Conservation (phyloP, 257 asterid species). For the Linderniella brevidens region DNA sequence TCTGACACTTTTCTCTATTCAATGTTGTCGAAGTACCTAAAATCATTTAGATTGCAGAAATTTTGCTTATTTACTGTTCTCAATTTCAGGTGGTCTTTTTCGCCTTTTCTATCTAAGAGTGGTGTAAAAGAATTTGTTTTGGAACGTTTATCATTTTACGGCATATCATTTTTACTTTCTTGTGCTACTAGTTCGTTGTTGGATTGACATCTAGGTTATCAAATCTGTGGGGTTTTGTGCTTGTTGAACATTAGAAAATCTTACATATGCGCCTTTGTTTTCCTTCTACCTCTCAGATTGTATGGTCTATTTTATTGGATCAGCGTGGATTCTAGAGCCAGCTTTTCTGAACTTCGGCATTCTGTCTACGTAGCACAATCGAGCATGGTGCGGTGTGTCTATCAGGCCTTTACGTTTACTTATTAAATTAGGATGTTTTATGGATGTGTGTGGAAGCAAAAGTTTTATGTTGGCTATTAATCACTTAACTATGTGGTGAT, state of each 20-base stretch:
- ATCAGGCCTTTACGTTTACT: conserved; percentile 9
- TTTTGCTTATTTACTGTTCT: conserved; percentile 21
- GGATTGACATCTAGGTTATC: conserved; percentile 16
- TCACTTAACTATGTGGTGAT: neutral
- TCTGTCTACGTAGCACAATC: conserved; percentile 7
- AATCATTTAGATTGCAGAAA: conserved; percentile 15
- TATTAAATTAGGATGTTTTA: neutral
- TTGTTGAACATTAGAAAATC: conserved; percentile 6
- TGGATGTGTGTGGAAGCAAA: conserved; percentile 7
- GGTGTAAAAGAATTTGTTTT: conserved; percentile 24
- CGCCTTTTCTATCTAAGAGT: conserved; percentile 19
- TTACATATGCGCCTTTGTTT: conserved; percentile 9
- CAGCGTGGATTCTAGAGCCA: conserved; percentile 17
- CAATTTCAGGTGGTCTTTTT: conserved; percentile 39
- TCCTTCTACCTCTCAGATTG: conserved; percentile 12
- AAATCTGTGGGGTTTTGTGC: conserved; percentile 16
- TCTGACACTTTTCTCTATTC: conserved; percentile 12
- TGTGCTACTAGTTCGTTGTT: conserved; percentile 20
- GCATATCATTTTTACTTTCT: too few relatives aligned
- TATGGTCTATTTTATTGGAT: conserved; percentile 14
- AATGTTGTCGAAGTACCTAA: conserved; percentile 18
- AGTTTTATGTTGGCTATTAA: neutral
- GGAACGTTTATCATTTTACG: too few relatives aligned
- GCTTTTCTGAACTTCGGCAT: conserved; percentile 14
- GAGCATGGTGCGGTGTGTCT: conserved; percentile 9